phyloP scores from a whole-genome alignment of 2,329 filamentous ascomycete genomes.

The Colletotrichum acutatum region DNA sequence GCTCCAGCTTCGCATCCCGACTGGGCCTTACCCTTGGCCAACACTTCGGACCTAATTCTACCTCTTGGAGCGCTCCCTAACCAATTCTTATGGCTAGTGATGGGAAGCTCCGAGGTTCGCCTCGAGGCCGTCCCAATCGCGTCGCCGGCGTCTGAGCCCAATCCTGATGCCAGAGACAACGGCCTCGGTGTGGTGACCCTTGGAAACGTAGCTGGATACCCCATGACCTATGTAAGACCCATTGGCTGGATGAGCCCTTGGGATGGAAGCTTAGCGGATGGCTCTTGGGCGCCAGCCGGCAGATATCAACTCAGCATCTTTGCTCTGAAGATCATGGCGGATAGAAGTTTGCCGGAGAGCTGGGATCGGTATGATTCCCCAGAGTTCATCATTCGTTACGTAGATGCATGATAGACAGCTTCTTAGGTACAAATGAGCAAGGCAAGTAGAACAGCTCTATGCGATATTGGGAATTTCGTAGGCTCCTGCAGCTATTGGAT shows the following conservation, averaged over 20 bases:
- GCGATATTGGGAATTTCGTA: too few relatives aligned
- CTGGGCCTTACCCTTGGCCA: slow-evolving; percentile 10
- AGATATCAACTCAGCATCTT: slow-evolving; percentile 55
- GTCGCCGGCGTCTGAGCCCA: background rate
- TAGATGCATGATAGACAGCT: background rate
- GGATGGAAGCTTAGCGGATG: slow-evolving; percentile 59
- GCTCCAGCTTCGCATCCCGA: slow-evolving; percentile 3
- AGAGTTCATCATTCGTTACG: slow-evolving; percentile 57
- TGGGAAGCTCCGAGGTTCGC: slow-evolving; percentile 34
- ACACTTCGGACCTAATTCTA: background rate
- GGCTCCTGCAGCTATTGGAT: too few relatives aligned
- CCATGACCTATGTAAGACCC: slow-evolving; percentile 5
- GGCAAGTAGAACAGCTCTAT: too few relatives aligned
- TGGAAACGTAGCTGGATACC: slow-evolving; percentile 21
- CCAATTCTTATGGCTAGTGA: slow-evolving; percentile 31
- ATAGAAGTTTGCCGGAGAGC: slow-evolving; percentile 24
- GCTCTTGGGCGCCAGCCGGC: slow-evolving; percentile 59
- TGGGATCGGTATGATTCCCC: slow-evolving; percentile 48
- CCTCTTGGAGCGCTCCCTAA: slow-evolving; percentile 17
- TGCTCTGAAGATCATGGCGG: slow-evolving; percentile 34
- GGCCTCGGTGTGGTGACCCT: slow-evolving; percentile 19
- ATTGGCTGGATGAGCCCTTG: slow-evolving; percentile 44
- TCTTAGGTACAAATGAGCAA: too few relatives aligned
- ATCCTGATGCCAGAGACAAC: slow-evolving; percentile 4
- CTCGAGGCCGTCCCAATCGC: slow-evolving; percentile 24